Conservation (phyloP, 2,329 filamentous ascomycete genomes). For the Trichoderma sp. region DNA sequence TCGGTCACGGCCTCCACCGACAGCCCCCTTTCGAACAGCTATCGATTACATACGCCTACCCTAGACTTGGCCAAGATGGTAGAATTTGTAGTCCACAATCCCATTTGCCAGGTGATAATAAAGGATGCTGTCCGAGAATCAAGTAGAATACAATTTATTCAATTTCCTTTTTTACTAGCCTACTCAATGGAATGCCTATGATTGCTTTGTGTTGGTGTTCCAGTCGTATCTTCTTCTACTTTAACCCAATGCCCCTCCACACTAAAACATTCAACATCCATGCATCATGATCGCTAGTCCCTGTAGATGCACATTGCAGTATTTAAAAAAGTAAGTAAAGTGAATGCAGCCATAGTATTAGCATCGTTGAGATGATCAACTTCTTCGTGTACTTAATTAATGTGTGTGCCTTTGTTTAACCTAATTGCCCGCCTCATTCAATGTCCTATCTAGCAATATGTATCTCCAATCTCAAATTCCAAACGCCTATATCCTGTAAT, state of each 20-base stretch:
- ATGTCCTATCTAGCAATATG: background rate
- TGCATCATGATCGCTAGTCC: background rate
- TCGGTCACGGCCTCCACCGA: constrained; percentile 12
- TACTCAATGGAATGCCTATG: fast-evolving
- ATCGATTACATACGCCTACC: constrained; percentile 2
- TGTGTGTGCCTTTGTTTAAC: background rate
- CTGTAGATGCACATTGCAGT: background rate
- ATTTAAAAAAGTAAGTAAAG: background rate
- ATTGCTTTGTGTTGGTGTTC: background rate
- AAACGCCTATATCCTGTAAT: background rate
- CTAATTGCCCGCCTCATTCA: background rate
- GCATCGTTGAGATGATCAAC: background rate
- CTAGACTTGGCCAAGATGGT: background rate
- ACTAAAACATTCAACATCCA: background rate
- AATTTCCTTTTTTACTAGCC: no score
- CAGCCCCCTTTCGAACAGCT: constrained; percentile 7
- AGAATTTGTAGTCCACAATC: background rate
- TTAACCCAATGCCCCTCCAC: background rate
- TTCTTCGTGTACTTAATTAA: background rate
- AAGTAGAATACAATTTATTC: background rate
- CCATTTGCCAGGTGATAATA: background rate
- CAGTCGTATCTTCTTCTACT: background rate
- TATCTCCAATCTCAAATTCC: background rate
- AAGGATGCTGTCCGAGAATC: no score
- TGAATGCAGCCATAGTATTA: fast-evolving